Evolutionary conservation across 805 yeast species (phyloP), one percentile per base, ranked within the genome.

Genomic region (Saccharomycopsis fermentans): DNA sequence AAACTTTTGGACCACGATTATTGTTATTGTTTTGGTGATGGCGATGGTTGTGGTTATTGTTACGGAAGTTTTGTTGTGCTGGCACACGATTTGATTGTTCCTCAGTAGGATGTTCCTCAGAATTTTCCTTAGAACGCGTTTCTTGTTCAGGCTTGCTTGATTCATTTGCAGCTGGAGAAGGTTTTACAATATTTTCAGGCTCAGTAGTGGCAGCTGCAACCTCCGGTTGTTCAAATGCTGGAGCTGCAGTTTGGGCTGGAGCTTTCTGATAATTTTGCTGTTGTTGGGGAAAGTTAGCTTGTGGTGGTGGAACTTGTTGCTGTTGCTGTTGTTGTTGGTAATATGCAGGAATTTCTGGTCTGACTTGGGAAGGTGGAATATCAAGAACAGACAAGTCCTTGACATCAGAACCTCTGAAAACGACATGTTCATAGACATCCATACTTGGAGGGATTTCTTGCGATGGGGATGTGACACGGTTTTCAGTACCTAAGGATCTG

Each of bases 391-490:
- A 82, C 70, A 94, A 77, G 67, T 87, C 96, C 72, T 88, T 87
- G 24, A 94, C 97, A 66, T 92, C 97, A 27, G 87, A 81, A 40
- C 99, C 99, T 65, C 91, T 82, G 70, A 94, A 87, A 58, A 86
- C 87, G 55, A 94, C 89, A 59, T 80, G 81, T 29, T 87, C 91
- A 71, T 82, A 88, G 16, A 85, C 78, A 50, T 76, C 77, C n/a
- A 76, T 71, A 19, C 88, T 84, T 6, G 95, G 86, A 58, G 81
- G 79, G 47, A 90, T 83, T 70, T 89, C 95, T 63, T 80, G 77
- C 16, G 78, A 74, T 2, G 87, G 85, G 69, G 86, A 90, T 14
- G 75, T 73, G 64, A 86, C 77, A 66, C 98, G 81, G 34, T 96
- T 97, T 71, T 92, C 98, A 21, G 97, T 87, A 58, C 98, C 99